These are phyloP conservation scores for Naganishia kalamii DNA, from an alignment of 768 basidiomycete species.

Conservation along the genomic window DNA sequence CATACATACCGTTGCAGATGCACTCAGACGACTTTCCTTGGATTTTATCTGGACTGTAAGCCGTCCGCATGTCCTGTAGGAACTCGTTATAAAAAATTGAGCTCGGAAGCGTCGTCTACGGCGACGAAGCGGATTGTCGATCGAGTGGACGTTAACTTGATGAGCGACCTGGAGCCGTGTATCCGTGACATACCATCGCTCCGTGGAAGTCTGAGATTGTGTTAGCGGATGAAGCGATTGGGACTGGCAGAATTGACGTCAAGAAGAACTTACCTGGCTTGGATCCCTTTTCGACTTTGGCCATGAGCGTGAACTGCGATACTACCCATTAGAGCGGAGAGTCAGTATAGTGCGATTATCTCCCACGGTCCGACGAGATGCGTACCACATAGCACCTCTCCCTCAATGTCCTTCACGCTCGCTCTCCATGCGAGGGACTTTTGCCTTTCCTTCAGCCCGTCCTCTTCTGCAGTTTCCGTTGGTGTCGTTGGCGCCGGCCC, in stretches of 20 bases:
- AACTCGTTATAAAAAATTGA: slow-evolving; percentile 65
- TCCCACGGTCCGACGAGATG: slow-evolving; percentile 8
- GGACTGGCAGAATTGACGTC: too few relatives aligned
- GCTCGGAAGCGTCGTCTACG: slow-evolving; percentile 4
- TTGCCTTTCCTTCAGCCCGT: slow-evolving; percentile 37
- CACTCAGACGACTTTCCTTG: slow-evolving; percentile 55
- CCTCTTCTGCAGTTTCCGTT: slow-evolving; percentile 24
- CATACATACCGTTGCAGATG: neutral
- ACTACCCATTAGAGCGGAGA: slow-evolving; percentile 43
- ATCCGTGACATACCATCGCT: slow-evolving; percentile 64
- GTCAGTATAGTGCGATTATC: neutral
- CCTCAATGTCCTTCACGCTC: slow-evolving; percentile 77
- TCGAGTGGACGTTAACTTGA: neutral
- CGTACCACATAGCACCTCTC: slow-evolving; percentile 76
- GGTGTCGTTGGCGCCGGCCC: neutral
- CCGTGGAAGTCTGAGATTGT: slow-evolving; percentile 77
- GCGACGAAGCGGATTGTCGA: neutral
- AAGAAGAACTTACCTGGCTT: slow-evolving; percentile 42
- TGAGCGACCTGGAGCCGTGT: neutral
- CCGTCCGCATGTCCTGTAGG: slow-evolving; percentile 59
- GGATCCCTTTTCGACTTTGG: slow-evolving; percentile 71
- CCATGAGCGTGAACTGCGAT: slow-evolving; percentile 86
- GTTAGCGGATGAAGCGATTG: neutral
- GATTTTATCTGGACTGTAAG: slow-evolving; percentile 69
- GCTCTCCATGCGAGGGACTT: slow-evolving; percentile 67